These are phyloP conservation scores for Onygenales sp. DNA, from an alignment of 2,329 filamentous ascomycete genomes.

Conservation along the genomic window DNA sequence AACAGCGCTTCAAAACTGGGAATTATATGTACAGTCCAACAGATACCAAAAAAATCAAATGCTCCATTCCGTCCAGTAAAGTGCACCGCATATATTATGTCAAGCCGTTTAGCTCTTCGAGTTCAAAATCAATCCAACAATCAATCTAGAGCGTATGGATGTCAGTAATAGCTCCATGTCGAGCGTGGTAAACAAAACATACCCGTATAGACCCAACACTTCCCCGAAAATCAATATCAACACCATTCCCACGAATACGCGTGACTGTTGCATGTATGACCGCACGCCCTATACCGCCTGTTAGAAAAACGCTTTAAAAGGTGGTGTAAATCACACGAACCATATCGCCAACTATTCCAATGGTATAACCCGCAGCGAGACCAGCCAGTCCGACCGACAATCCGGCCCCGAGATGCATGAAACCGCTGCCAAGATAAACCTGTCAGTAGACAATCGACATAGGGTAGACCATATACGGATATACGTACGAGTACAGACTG, in stretches of 20 bases:
- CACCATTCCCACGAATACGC: conserved; percentile 97
- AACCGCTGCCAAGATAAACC: conserved; percentile 48
- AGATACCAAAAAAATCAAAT: neutral
- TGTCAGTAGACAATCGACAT: conserved; percentile 11
- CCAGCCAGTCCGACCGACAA: conserved; percentile 87
- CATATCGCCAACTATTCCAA: conserved; percentile 89
- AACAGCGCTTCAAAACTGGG: too few relatives aligned
- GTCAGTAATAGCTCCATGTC: conserved; percentile 7
- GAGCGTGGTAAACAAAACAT: conserved; percentile 48
- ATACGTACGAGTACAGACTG: conserved; percentile 68
- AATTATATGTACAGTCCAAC: too few relatives aligned
- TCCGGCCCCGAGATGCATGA: conserved; percentile 87
- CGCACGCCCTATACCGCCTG: conserved; percentile 57
- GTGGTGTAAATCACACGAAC: conserved; percentile 35
- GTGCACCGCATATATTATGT: too few relatives aligned
- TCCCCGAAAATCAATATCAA: conserved; percentile 97
- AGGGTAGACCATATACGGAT: neutral
- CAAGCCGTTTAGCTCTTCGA: conserved; percentile 52
- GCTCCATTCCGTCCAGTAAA: neutral
- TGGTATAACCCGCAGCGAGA: conserved; percentile 89
- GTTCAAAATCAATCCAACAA: conserved; percentile 85
- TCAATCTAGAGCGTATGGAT: conserved; percentile 49
- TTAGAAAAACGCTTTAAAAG: neutral
- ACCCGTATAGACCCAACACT: conserved; percentile 95
- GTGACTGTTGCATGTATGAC: conserved; percentile 90